Conservation (phyloP, 495 filamentous ascomycete species). For the Penicillium waksmanii region DNA sequence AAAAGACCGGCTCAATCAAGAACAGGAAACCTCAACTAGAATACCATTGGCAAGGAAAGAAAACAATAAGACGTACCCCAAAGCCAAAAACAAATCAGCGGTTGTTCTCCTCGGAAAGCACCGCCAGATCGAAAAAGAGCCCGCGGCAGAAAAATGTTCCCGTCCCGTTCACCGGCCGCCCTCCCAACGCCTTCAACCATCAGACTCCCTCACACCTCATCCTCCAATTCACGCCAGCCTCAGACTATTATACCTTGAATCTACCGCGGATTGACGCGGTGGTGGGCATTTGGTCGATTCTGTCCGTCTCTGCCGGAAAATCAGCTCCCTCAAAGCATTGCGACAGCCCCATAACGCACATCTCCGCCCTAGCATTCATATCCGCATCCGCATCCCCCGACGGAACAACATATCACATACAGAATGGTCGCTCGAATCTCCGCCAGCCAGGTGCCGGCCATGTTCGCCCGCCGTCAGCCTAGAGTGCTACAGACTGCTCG, state of each 20-base stretch:
- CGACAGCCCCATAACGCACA: constrained; percentile 20
- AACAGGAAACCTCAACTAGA: neutral
- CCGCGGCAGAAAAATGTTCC: constrained; percentile 54
- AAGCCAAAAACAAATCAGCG: constrained; percentile 10
- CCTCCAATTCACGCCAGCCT: constrained; percentile 16
- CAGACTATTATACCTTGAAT: constrained; percentile 15
- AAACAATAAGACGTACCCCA: constrained; percentile 18
- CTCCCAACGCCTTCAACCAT: constrained; percentile 49
- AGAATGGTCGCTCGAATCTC: constrained; percentile 47
- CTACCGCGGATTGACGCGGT: constrained; percentile 29
- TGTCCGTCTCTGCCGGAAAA: constrained; percentile 29
- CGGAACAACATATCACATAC: constrained; percentile 18
- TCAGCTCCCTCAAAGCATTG: constrained; percentile 28
- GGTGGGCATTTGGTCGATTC: constrained; percentile 38
- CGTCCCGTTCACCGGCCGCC: constrained; percentile 49
- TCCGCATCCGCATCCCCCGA: constrained; percentile 9
- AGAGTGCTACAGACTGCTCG: constrained; percentile 34
- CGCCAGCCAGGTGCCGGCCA: constrained; percentile 39
- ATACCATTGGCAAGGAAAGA: neutral
- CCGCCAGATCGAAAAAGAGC: constrained; percentile 28
- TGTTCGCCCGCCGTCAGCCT: constrained; percentile 46
- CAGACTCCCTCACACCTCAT: constrained; percentile 18
- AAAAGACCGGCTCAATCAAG: neutral
- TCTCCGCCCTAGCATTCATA: constrained; percentile 22
- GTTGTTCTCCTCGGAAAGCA: constrained; percentile 34